Base-by-base conservation (phyloP, 345 rosid genomes). In the Moringa oleifera region DNA sequence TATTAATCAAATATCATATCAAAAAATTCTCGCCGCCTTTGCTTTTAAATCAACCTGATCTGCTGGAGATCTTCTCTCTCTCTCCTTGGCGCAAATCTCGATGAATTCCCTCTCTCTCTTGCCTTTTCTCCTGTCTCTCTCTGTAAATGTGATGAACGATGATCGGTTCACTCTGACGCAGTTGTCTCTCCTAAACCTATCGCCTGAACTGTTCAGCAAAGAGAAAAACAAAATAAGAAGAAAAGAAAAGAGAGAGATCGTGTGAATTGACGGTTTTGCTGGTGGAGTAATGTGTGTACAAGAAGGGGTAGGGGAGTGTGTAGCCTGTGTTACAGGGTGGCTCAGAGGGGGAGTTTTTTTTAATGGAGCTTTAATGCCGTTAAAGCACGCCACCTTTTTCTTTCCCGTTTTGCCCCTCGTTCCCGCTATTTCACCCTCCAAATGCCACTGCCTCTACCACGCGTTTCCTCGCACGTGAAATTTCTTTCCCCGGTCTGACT, bases 1-100 rank as follows among this genome's bases (percentile, higher is more conserved):
- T 57, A 19, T 15, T 19, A 20, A 47, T 22, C 45, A 57, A 2
- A 23, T 10, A 72, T 63, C 71, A 66, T 53, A 74, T 65, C 76
- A 67, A 57, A 69, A 80, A 79, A 79, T 65, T 72, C 77, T 79
- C 80, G 92, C 96, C 96, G 96, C 84, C 92, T 79, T 77, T 77
- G 85, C 86, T 73, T 78, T 77, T 77, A 80, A 85, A 81, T 84
- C 80, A 62, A 19, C 58, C 71, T 75, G 90, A 79, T 75, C 75
- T 45, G 77, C 71, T 64, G 64, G 62, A 74, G 72, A 74, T 68
- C 67, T 59, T 37, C 79, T 62, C 64, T 65, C 50, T 51, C 71
- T 69, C 52, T 31, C 47, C 50, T 51, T 62, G 0, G 65, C 71
- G 74, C 95, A 73, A 85, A 82, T 86, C 83, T 82, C 87, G 51